Percentiles rank a stretch among this genome's conserved stretches.
These are phyloP conservation scores for Penicillium bialowiezense DNA, from an alignment of 495 filamentous ascomycete genomes.

Conservation along the genomic window DNA sequence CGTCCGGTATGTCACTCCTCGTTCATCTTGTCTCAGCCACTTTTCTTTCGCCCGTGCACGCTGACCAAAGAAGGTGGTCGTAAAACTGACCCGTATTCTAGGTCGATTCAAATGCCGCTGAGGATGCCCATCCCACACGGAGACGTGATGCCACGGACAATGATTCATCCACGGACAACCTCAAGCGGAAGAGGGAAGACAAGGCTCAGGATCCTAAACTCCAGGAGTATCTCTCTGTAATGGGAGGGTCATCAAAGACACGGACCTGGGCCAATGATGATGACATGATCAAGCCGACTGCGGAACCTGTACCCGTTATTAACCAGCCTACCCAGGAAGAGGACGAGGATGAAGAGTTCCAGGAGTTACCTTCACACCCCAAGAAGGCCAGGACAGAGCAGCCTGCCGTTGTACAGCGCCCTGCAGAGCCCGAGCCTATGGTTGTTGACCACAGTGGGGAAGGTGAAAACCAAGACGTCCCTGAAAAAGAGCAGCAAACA, in stretches of 20 bases:
- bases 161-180: slow-evolving; percentile 20
- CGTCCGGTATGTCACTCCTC: slow-evolving; percentile 61
- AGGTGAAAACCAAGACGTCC: slow-evolving; percentile 16
- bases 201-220: slow-evolving; percentile 68
- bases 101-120: slow-evolving; percentile 39
- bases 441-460: slow-evolving; percentile 20
- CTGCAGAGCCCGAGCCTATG: slow-evolving; percentile 24
- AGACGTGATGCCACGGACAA: slow-evolving; percentile 27
- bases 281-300: slow-evolving; percentile 34
- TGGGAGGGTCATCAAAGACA: slow-evolving; percentile 66
- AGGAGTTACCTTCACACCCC: slow-evolving; percentile 42
- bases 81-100: slow-evolving; percentile 43
- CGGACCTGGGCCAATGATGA: slow-evolving; percentile 65
- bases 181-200: slow-evolving; percentile 58
- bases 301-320: slow-evolving; percentile 17
- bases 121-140: slow-evolving; percentile 32
- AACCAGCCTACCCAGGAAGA: slow-evolving; percentile 27
- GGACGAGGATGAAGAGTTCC: slow-evolving; percentile 20
- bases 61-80: slow-evolving; percentile 48
- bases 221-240: slow-evolving; percentile 80
- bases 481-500: slow-evolving; percentile 18
- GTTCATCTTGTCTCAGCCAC: slow-evolving; percentile 7
- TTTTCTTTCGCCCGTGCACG: slow-evolving; percentile 30
- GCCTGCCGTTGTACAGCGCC: slow-evolving; percentile 1
- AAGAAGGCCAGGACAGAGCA: slow-evolving; percentile 39